Evolutionary conservation across 768 basidiomycete genomes (phyloP), one percentile per base, ranked within the genome.

Genomic region (Calocybe indica): DNA sequence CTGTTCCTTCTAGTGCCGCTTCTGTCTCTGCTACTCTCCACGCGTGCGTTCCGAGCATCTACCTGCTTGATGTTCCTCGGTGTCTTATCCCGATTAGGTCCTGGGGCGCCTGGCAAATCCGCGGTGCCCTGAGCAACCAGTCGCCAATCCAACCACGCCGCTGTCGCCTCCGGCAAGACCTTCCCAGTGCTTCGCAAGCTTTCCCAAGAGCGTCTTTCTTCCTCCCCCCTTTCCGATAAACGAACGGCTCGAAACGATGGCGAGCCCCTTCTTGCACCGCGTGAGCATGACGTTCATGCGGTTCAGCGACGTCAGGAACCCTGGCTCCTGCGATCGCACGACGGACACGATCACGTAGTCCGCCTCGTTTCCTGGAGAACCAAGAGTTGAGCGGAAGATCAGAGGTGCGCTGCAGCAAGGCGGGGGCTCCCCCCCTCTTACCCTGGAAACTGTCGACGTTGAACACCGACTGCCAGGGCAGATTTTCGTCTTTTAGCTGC

Each of bases 381-480:
- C 28, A 2, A 35, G 34, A 7, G n/a, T 22, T 22, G 4, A 22
- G 30, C 28, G 36, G 28, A 11, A 48, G 13, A 43, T 37, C 28
- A 43, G 7, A 38, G 62, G 46, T 54, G 79, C n/a, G n/a, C n/a
- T n/a, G n/a, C n/a, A n/a, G n/a, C n/a, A n/a, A n/a, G n/a, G n/a
- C n/a, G n/a, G n/a, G n/a, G n/a, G n/a, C n/a, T n/a, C n/a, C n/a
- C n/a, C n/a, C n/a, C n/a, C n/a, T n/a, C n/a, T n/a, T n/a, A n/a
- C 85, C 86, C 74, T 89, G 88, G 55, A 88, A 89, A 1, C 83
- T 78, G 55, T 89, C 87, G 28, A 89, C 80, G 59, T 85, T 88
- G 67, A 85, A 89, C 46, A 71, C 82, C 51, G 87, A 72, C 35
- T 76, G 58, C 78, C 77, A 82, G 1, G 65, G 55, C 0, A 88